A percentile compares a stretch with the other conserved stretches of the same genome.
Evolutionary conservation across 129 eudicot genomes (phyloP).

Genomic region (Tanacetum coccineum): DNA sequence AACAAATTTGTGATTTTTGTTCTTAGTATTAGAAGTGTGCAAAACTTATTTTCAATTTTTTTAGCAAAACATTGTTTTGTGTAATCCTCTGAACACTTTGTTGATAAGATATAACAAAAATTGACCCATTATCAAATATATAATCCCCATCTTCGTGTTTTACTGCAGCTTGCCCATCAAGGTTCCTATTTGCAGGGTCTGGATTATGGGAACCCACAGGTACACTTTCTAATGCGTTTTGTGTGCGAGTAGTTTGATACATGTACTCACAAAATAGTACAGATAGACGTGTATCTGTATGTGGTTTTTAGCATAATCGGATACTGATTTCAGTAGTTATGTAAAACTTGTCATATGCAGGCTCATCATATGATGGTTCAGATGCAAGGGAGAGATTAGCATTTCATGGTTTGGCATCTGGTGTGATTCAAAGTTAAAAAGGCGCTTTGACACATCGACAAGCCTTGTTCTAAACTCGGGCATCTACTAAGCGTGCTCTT

Average conservation of each 20-base stretch:
- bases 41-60: too few relatives aligned
- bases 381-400: constrained; percentile 58
- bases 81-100: neutral
- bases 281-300: too few relatives aligned
- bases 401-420: neutral
- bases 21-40: too few relatives aligned
- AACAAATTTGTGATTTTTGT: neutral
- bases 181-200: constrained; percentile 54
- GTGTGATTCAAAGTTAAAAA: neutral
- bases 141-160: neutral
- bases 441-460: constrained; percentile 7
- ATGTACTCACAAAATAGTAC: neutral
- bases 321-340: neutral
- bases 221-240: constrained; percentile 9
- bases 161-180: constrained; percentile 50
- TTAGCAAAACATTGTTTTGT: neutral
- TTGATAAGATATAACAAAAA: neutral
- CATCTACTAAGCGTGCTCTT: constrained; percentile 16
- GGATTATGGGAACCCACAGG: constrained; percentile 61
- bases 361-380: constrained; percentile 62
- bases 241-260: neutral
- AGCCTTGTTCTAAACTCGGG: constrained; percentile 19
- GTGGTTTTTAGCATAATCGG: neutral
- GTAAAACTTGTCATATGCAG: constrained; percentile 34
- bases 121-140: neutral